Base-by-base conservation (phyloP, 371 early-diverging fungal genomes). In the Parasitella parasitica region DNA sequence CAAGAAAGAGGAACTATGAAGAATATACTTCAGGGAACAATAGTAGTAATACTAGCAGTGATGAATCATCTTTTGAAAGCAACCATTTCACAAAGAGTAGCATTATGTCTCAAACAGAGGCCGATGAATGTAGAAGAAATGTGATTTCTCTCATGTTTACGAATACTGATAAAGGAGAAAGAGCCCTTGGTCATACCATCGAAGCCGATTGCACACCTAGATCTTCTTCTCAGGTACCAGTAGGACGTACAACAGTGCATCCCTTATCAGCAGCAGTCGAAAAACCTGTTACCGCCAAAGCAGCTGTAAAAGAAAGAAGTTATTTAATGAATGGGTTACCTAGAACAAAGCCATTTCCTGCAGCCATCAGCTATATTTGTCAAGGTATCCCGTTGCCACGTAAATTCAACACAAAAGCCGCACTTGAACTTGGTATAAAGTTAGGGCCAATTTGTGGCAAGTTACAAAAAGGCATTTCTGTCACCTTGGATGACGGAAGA, bases 391-490 rank as follows among this genome's bases (percentile, higher is more conserved):
- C 74, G 2, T 80, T 90, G 13, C 87, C 86, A 0, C 95, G 97
- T 12, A 96, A 92, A 66, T 96, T 97, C 72, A 83, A 94, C 61
- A 75, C 82, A 11, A 54, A 82, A 11, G 88, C 86, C 0, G 97
- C 97, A 0, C 20, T 73, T 28, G 82, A 68, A n/a, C 80, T 97
- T 1, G 96, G 95, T 1, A 73, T 97, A 0, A 77, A 77, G 41
- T 86, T 86, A 0, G 96, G 96, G 0, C 89, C 85, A 0, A 54
- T 82, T 6, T 93, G 83, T 75, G 86, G 93, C 54, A 67, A 68
- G 32, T 79, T 98, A 26, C 82, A 84, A 15, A 69, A 70, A 1
- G 97, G 97, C 1, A 75, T 86, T 38, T 67, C 86, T 8, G 86
- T 96, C 1, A 81, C 82, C 1, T 61, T 86, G 5, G 69, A 80